These are phyloP conservation scores for Cyclotella choctawhatcheeana DNA, from an alignment of 108 stramenopile genomes.

Conservation along the genomic window DNA sequence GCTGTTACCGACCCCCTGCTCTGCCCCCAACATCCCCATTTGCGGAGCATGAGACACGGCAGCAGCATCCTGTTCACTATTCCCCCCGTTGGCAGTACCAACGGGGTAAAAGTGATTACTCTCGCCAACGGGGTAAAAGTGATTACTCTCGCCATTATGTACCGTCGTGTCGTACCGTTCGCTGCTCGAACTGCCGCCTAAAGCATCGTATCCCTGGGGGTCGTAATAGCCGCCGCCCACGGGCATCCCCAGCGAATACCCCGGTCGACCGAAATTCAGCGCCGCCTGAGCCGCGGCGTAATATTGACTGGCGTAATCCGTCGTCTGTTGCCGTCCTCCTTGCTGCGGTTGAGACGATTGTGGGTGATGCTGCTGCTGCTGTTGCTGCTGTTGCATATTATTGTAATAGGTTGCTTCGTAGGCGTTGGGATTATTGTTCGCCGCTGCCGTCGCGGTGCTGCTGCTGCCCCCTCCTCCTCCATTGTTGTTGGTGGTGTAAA, in stretches of 20 bases:
- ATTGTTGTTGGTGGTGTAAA: not conserved
- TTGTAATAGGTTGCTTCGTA: not conserved
- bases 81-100: too few species aligned
- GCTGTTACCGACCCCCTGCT: not conserved
- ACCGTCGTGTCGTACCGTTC: not conserved
- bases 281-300: not conserved
- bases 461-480: too few species aligned
- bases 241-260: constrained; percentile 5
- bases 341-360: not conserved
- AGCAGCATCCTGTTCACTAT: too few species aligned
- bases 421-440: not conserved
- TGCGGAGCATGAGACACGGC: not conserved
- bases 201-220: not conserved
- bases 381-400: not conserved
- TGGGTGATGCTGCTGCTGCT: not conserved
- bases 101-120: too few species aligned
- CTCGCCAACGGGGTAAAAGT: not conserved
- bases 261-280: not conserved
- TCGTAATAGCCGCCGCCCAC: not conserved
- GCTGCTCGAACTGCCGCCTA: not conserved
- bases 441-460: not conserved
- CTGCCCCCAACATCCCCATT: not conserved
- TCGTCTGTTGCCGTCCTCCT: too few species aligned
- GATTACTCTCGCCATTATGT: constrained; percentile 3
- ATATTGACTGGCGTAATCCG: not conserved